Conservation (phyloP, 2,329 filamentous ascomycete species). For the Phyllosticta citriasiana region DNA sequence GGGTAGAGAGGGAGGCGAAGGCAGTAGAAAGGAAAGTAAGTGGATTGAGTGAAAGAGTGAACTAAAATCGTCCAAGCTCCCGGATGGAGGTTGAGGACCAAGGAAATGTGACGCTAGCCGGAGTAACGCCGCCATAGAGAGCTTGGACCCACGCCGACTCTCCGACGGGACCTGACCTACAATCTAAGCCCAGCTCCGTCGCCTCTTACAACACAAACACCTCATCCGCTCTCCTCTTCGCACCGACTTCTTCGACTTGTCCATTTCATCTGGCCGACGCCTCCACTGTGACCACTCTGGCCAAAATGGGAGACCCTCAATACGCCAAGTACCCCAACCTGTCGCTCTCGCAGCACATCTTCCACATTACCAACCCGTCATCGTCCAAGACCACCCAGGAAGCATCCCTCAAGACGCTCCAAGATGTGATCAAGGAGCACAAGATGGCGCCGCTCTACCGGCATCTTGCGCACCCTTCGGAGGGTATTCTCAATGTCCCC, state of each 20-base stretch:
- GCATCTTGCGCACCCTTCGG: conserved; percentile 70
- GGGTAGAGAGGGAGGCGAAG: neutral
- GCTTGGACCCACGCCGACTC: conserved; percentile 2
- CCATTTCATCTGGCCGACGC: neutral
- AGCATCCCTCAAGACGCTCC: conserved; percentile 59
- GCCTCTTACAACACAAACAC: conserved; percentile 13
- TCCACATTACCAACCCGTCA: conserved; percentile 74
- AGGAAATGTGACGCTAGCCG: conserved; percentile 4
- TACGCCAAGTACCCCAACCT: conserved; percentile 79
- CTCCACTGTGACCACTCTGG: conserved; percentile 1
- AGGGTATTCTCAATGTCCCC: conserved; percentile 69
- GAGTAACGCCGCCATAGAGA: conserved; percentile 1
- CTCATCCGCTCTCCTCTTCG: conserved; percentile 8
- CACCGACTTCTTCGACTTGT: neutral
- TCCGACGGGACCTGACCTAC: neutral
- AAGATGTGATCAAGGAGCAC: conserved; percentile 73
- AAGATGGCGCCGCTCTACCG: conserved; percentile 85
- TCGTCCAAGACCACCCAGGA: conserved; percentile 58
- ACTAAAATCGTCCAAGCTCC: neutral
- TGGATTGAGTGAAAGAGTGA: neutral
- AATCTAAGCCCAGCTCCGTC: neutral
- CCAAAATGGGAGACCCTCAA: conserved; percentile 63
- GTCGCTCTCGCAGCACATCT: conserved; percentile 74
- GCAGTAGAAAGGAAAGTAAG: neutral
- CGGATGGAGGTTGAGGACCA: neutral